Evolutionary conservation across 768 basidiomycete species (phyloP), one percentile per base, ranked within the genome.

Genomic region (Termitomyces sp.): DNA sequence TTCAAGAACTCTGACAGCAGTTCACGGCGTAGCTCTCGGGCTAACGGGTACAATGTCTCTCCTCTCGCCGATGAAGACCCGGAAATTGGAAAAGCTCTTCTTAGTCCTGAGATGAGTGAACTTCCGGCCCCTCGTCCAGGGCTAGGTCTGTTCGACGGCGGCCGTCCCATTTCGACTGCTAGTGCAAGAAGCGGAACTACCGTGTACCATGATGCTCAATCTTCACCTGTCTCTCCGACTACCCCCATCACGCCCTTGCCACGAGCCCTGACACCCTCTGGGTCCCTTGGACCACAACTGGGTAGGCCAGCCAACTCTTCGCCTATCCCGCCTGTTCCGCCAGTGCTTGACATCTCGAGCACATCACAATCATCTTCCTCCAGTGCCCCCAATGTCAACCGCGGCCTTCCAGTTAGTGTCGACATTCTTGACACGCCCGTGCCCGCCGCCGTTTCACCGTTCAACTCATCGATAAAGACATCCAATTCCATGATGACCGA

Each of bases 161-260:
- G 69, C 4, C 78, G 88, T 4, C 88, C 88, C 0, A 67, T 80
- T 32, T 89, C 88, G 0, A 74, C 74, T 48, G 71, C 81, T 40
- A 89, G 87, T 55, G 75, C 72, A 20, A 73, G 70, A 58, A 88
- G 86, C 54, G 78, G 72, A 4, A 77, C 72, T 32, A 87, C 85
- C 0, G 63, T 85, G 3, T 89, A 84, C 62, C 83, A 84, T 59
- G 87, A 88, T 63, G 87, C 87, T 0, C 57, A 69, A 4, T 85
- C 85, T 0, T 81, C 82, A 16, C 78, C 82, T 22, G 69, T 72
- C 22, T 58, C 57, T 14, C 36, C 18, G 6, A 66, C 66, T 12
- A 55, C 71, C 18, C 64, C 64, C 1, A 56, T 77, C 45, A 61
- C 75, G 1, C 76, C 79, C 48, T 75, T 76, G 9, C 79, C 77